A percentile compares a stretch with the other conserved stretches of the same genome.
Evolutionary conservation across 2,329 filamentous ascomycete genomes (phyloP).

Genomic region (Diaporthe destruens): DNA sequence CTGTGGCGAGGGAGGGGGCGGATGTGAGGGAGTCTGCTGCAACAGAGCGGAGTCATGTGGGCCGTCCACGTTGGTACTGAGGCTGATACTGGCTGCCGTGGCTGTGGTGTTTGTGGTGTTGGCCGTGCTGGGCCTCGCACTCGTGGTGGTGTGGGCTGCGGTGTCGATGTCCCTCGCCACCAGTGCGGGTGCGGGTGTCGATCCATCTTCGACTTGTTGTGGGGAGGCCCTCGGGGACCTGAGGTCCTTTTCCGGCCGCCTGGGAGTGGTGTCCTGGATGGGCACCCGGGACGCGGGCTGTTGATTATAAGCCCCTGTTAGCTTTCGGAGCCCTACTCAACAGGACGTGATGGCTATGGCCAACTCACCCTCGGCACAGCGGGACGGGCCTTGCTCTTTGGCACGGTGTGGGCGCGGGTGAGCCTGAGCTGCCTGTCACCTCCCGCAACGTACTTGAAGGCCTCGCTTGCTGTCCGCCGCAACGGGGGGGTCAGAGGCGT

Average conservation of each 20-base stretch:
- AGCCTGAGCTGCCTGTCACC: conserved; percentile 1
- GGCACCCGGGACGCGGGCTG: not conserved
- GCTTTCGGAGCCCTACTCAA: not conserved
- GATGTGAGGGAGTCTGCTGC: not conserved
- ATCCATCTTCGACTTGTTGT: not conserved
- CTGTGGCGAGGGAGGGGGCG: not conserved
- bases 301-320: not conserved
- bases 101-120: not conserved
- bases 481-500: not conserved
- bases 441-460: conserved; percentile 8
- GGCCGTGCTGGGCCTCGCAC: not conserved
- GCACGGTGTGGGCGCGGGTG: conserved; percentile 14
- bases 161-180: not conserved
- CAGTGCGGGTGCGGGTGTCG: not conserved
- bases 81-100: not conserved
- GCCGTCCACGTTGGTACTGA: not conserved
- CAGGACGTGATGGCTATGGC: conserved; percentile 9
- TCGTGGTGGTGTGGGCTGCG: no score
- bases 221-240: not conserved
- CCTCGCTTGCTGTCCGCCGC: conserved; percentile 24
- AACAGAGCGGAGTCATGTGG: conserved; percentile 1
- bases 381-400: conserved; percentile 22
- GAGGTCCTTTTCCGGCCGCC: not conserved
- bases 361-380: conserved; percentile 20
- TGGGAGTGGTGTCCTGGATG: not conserved